Conservation (phyloP, 257 asterid genomes). For the Primulina huaijiensis region DNA sequence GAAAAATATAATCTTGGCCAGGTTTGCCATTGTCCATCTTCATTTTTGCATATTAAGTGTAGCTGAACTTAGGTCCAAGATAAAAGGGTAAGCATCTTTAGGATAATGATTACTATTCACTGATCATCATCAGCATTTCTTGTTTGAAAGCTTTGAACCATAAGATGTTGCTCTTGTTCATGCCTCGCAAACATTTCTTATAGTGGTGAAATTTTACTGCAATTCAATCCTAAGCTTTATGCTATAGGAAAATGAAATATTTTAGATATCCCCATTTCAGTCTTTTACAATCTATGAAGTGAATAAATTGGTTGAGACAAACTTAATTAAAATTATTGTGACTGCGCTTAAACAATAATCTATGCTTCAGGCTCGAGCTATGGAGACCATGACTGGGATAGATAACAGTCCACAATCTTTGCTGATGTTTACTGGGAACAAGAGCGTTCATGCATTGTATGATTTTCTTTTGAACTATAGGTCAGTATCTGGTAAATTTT, state of each 20-base stretch:
- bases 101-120: slow-evolving; percentile 5
- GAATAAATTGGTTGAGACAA: not conserved
- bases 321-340: slow-evolving; percentile 16
- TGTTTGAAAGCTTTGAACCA: not conserved
- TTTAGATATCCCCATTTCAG: slow-evolving; percentile 14
- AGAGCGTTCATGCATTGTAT: slow-evolving; percentile 65
- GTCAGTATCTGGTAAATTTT: slow-evolving; percentile 35
- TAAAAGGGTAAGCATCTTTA: slow-evolving; percentile 15
- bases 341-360: slow-evolving; percentile 18
- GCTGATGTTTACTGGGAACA: slow-evolving; percentile 66
- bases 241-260: slow-evolving; percentile 5
- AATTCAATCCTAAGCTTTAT: not conserved
- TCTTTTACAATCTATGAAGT: slow-evolving; percentile 12
- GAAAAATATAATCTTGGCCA: slow-evolving; percentile 68
- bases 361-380: slow-evolving; percentile 52
- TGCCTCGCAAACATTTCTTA: not conserved
- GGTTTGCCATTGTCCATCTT: slow-evolving; percentile 43
- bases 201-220: slow-evolving; percentile 1
- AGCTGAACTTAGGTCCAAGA: slow-evolving; percentile 15
- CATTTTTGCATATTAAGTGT: slow-evolving; percentile 8
- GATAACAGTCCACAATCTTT: slow-evolving; percentile 81
- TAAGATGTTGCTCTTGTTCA: slow-evolving; percentile 13
- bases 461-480: slow-evolving; percentile 80
- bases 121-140: not conserved
- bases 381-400: slow-evolving; percentile 45